Conservation (phyloP, 768 basidiomycete genomes). For the Chalciporus pseudorubinellus region DNA sequence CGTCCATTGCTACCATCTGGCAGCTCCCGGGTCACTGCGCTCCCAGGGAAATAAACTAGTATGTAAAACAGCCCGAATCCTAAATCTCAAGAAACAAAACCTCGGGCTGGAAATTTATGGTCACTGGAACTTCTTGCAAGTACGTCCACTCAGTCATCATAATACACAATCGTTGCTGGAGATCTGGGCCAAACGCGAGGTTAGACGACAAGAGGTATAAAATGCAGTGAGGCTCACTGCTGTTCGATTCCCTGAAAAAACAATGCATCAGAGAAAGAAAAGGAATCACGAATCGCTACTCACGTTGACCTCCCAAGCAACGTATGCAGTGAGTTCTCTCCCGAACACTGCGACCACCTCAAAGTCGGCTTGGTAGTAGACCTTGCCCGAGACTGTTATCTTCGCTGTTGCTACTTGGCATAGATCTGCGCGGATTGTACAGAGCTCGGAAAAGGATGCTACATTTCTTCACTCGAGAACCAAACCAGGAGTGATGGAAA, state of each 20-base stretch:
- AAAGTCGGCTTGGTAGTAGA: neutral
- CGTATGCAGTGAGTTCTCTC: conserved; percentile 1
- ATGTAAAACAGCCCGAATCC: too few species aligned
- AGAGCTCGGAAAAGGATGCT: neutral
- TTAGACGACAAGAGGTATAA: neutral
- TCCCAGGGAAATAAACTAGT: too few species aligned
- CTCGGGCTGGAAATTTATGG: too few species aligned
- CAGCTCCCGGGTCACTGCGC: too few species aligned
- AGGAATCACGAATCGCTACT: neutral
- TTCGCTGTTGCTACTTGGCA: neutral
- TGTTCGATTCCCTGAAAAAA: neutral
- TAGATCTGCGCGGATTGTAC: neutral
- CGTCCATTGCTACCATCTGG: too few species aligned
- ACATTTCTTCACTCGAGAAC: neutral
- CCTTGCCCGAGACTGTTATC: neutral
- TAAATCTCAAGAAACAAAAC: too few species aligned
- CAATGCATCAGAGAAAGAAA: neutral
- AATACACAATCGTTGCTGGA: neutral
- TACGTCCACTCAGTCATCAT: conserved; percentile 1
- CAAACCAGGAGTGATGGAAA: neutral
- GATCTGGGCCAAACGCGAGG: neutral
- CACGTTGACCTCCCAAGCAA: conserved; percentile 3
- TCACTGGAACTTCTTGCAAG: too few species aligned
- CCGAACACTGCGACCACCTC: conserved; percentile 4
- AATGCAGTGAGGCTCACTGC: neutral